Evolutionary conservation across 768 basidiomycete genomes (phyloP).

Genomic region (Mycena floridula): DNA sequence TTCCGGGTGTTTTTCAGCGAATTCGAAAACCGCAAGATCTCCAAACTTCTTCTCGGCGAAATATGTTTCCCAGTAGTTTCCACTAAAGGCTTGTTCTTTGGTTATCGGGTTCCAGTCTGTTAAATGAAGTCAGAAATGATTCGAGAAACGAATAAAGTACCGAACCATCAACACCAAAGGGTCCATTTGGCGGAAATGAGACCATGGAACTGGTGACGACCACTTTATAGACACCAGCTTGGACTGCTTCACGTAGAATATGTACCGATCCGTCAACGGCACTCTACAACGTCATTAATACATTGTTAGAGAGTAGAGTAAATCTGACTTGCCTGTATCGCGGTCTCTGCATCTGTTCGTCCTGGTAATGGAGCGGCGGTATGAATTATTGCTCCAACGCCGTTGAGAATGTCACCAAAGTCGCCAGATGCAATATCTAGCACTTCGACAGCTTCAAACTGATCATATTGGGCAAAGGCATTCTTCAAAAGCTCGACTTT

Average conservation of each 20-base stretch:
- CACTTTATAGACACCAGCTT: constrained; percentile 4
- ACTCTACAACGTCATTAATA: not conserved
- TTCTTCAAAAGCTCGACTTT: constrained; percentile 4
- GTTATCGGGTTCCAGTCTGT: constrained; percentile 4
- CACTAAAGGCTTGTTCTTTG: constrained; percentile 1
- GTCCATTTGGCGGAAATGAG: constrained; percentile 4
- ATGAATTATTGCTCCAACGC: constrained; percentile 30
- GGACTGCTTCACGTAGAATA: not conserved
- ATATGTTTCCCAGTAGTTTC: constrained; percentile 12
- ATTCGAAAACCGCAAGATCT: constrained; percentile 20
- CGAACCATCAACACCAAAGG: constrained; percentile 3
- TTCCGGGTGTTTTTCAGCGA: constrained; percentile 16
- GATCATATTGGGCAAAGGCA: constrained; percentile 1
- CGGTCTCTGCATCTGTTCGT: constrained; percentile 1
- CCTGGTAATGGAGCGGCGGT: constrained; percentile 17
- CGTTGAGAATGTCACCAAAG: not conserved
- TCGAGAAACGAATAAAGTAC: not conserved
- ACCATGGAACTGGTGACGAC: constrained; percentile 4
- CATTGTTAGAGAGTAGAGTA: not conserved
- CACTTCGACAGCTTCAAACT: constrained; percentile 3
- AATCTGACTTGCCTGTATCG: not conserved
- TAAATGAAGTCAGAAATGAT: not conserved
- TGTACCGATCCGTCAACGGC: not conserved
- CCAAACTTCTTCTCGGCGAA: constrained; percentile 18
- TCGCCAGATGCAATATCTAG: constrained; percentile 1